phyloP scores from a whole-genome alignment of 208 protist species.

The Kentomonas sorsogonicus region DNA sequence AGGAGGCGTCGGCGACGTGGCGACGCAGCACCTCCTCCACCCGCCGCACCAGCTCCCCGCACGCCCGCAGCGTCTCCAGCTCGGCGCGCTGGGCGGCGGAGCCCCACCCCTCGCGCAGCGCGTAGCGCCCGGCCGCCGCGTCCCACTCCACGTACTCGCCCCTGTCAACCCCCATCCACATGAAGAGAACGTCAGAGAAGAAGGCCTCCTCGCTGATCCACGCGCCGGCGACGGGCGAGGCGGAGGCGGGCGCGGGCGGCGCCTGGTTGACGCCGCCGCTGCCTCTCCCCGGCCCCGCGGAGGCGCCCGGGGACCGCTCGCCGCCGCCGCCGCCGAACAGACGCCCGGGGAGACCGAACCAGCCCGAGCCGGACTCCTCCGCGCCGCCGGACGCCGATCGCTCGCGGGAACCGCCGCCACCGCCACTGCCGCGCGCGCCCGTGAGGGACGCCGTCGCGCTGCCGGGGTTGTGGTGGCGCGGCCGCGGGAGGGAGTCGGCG shows the following conservation, averaged over 20 bases:
- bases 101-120: conserved; percentile 16
- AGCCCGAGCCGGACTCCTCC: too few relatives aligned
- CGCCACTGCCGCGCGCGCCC: too few relatives aligned
- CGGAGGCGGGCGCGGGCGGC: background rate
- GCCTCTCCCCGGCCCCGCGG: too few relatives aligned
- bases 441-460: too few relatives aligned
- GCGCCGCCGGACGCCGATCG: too few relatives aligned
- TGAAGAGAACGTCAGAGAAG: conserved; percentile 53
- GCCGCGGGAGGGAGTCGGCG: too few relatives aligned
- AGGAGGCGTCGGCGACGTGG: conserved; percentile 26
- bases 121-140: conserved; percentile 18
- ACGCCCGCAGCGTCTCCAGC: conserved; percentile 29
- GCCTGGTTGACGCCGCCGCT: background rate
- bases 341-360: too few relatives aligned
- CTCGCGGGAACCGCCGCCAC: too few relatives aligned
- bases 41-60: conserved; percentile 31
- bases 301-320: too few relatives aligned
- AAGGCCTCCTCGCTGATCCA: conserved; percentile 31
- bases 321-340: too few relatives aligned
- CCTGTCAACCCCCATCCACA: conserved; percentile 52
- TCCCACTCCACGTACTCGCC: conserved; percentile 41
- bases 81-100: conserved; percentile 28
- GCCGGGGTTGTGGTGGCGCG: too few relatives aligned
- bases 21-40: conserved; percentile 33
- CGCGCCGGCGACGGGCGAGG: background rate